phyloP scores from a whole-genome alignment of 2,329 filamentous ascomycete genomes.

The Penicillium frequentans region DNA sequence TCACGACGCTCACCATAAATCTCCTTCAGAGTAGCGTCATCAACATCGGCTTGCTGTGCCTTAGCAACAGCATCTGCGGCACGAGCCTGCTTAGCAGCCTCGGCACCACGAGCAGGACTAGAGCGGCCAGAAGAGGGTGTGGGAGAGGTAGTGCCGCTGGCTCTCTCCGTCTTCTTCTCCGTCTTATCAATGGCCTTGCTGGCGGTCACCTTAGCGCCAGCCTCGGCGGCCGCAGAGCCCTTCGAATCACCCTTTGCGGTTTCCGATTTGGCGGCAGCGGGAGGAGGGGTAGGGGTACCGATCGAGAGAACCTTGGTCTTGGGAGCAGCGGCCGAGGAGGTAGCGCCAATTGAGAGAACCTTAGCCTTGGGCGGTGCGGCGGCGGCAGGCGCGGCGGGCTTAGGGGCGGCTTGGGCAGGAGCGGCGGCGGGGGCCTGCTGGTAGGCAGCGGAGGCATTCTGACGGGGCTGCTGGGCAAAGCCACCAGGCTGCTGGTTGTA shows the following conservation, averaged over 20 bases:
- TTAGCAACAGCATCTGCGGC: constrained; percentile 82
- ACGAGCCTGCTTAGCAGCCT: constrained; percentile 59
- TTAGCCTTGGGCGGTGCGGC: constrained; percentile 56
- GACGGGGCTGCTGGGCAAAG: constrained; percentile 56
- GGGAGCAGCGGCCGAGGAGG: constrained; percentile 44
- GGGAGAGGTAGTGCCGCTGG: constrained; percentile 74
- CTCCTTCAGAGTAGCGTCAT: constrained; percentile 84
- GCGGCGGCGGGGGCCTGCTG: constrained; percentile 43
- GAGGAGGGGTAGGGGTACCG: constrained; percentile 49
- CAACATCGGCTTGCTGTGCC: constrained; percentile 75
- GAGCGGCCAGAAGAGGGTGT: constrained; percentile 77
- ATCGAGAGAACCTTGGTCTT: constrained; percentile 79
- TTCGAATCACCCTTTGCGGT: constrained; percentile 52
- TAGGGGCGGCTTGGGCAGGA: constrained; percentile 49
- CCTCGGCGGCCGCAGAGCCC: constrained; percentile 57
- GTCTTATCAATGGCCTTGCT: constrained; percentile 91
- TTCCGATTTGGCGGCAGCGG: constrained; percentile 41
- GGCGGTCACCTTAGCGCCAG: constrained; percentile 77
- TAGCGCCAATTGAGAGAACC: constrained; percentile 61
- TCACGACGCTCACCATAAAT: constrained; percentile 82
- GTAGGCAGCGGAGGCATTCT: constrained; percentile 46
- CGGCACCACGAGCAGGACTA: constrained; percentile 64
- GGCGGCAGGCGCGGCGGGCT: constrained; percentile 43
- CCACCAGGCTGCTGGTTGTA: constrained; percentile 60
- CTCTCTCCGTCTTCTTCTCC: constrained; percentile 62